These are phyloP conservation scores for Ophiostoma himal-ulmi DNA, from an alignment of 2,329 filamentous ascomycete genomes.

Conservation along the genomic window DNA sequence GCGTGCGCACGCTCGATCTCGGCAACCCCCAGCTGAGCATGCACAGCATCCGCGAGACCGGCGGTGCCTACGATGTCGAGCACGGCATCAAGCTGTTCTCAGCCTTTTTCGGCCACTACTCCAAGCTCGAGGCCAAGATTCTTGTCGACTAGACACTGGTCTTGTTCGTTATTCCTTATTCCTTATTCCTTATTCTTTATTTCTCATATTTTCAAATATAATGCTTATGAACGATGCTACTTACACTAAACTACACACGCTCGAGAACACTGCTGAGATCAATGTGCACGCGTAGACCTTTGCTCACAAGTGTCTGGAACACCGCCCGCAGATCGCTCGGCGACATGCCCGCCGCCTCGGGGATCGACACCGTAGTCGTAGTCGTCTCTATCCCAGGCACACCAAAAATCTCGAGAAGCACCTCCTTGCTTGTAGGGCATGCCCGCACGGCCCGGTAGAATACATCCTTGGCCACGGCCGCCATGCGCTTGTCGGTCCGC, in stretches of 20 bases:
- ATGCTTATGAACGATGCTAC: neutral
- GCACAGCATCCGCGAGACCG: conserved; percentile 94
- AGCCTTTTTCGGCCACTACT: conserved; percentile 79
- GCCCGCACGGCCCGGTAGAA: conserved; percentile 44
- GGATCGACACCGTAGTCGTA: neutral
- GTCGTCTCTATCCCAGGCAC: neutral
- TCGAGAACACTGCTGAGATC: conserved; percentile 25
- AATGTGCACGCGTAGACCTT: conserved; percentile 27
- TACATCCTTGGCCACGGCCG: conserved; percentile 38
- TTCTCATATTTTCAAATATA: neutral
- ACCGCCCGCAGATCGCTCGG: conserved; percentile 45
- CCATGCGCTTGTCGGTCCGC: conserved; percentile 19
- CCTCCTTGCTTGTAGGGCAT: conserved; percentile 46
- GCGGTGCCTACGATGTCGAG: conserved; percentile 79
- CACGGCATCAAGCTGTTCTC: conserved; percentile 81
- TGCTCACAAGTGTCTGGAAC: conserved; percentile 24
- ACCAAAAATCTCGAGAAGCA: conserved; percentile 48
- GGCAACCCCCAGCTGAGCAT: conserved; percentile 93
- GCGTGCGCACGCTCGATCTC: conserved; percentile 81
- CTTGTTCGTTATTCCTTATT: neutral
- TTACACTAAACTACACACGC: neutral
- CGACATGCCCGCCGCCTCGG: conserved; percentile 36
- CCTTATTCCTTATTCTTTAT: neutral
- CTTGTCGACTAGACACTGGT: conserved; percentile 60
- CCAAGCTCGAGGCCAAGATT: conserved; percentile 75